phyloP scores from a whole-genome alignment of 139 green algal genomes.

The Desmodesmus armatus region DNA sequence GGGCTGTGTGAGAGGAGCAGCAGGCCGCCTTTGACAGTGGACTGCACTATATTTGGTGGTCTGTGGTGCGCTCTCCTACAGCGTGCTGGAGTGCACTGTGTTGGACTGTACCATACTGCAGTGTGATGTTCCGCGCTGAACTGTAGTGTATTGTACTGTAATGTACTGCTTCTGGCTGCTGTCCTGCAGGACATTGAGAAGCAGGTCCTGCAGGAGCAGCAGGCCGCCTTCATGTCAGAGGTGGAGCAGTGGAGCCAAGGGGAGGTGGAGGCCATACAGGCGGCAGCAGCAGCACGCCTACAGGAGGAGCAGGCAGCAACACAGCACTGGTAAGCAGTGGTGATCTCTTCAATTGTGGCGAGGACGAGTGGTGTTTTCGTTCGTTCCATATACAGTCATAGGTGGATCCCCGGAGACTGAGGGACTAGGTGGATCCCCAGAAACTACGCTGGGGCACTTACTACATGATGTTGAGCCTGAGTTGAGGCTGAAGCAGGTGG shows the following conservation, averaged over 20 bases:
- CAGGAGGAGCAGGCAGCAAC: background rate
- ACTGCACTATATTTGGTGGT: too few relatives aligned
- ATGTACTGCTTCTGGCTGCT: too few relatives aligned
- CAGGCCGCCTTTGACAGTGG: too few relatives aligned
- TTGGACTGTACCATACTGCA: background rate
- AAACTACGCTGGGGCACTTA: too few relatives aligned
- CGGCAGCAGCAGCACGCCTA: background rate
- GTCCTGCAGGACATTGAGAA: slow-evolving; percentile 32
- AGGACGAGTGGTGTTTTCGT: background rate
- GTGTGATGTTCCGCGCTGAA: background rate
- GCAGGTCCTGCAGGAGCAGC: slow-evolving; percentile 16
- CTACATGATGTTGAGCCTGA: too few relatives aligned
- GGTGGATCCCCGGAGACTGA: too few relatives aligned
- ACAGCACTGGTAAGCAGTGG: slow-evolving; percentile 37
- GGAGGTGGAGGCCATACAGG: slow-evolving; percentile 49
- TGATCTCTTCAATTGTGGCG: background rate
- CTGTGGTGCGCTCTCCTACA: too few relatives aligned
- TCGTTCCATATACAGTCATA: too few relatives aligned
- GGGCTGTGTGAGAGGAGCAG: too few relatives aligned
- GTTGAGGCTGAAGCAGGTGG: too few relatives aligned
- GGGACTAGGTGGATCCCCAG: too few relatives aligned
- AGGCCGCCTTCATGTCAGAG: slow-evolving; percentile 24
- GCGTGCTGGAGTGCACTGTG: background rate
- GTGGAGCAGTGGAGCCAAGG: slow-evolving; percentile 53
- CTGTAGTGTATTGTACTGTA: too few relatives aligned